Evolutionary conservation across 345 rosid genomes (phyloP).

Genomic region (Leavenworthia alabamica): DNA sequence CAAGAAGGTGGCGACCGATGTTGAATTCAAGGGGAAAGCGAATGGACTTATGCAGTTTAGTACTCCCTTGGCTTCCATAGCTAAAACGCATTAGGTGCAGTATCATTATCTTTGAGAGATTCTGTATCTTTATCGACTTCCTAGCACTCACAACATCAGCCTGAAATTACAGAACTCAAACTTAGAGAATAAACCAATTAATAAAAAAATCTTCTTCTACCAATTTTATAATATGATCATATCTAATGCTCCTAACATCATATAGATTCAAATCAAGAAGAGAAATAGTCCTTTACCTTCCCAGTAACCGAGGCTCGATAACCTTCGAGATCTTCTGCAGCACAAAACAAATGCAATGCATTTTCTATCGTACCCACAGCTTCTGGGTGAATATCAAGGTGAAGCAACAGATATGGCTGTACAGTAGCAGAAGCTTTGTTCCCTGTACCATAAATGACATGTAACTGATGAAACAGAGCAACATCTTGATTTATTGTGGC

Average conservation of each 20-base stretch:
- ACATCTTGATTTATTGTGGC: neutral
- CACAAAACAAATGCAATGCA: constrained; percentile 74
- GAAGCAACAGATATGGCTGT: constrained; percentile 81
- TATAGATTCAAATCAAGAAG: neutral
- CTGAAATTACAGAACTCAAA: constrained; percentile 36
- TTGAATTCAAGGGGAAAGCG: constrained; percentile 75
- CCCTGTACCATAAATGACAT: constrained; percentile 41
- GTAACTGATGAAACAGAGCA: neutral
- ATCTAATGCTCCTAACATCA: neutral
- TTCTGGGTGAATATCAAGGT: constrained; percentile 78
- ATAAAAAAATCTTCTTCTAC: neutral
- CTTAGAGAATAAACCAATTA: neutral
- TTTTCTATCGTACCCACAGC: constrained; percentile 66
- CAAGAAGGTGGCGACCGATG: constrained; percentile 61
- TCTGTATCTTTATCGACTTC: constrained; percentile 73
- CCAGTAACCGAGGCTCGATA: constrained; percentile 71
- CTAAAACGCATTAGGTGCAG: constrained; percentile 91
- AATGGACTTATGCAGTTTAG: constrained; percentile 79
- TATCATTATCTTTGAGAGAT: constrained; percentile 80
- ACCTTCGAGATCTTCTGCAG: constrained; percentile 81
- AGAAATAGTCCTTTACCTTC: constrained; percentile 46
- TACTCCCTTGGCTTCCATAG: constrained; percentile 88
- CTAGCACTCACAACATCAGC: constrained; percentile 76
- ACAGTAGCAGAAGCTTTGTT: constrained; percentile 73
- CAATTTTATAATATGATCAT: neutral